Evolutionary conservation across 441 rosid species (phyloP).

Genomic region (Populus trichocarpa): DNA sequence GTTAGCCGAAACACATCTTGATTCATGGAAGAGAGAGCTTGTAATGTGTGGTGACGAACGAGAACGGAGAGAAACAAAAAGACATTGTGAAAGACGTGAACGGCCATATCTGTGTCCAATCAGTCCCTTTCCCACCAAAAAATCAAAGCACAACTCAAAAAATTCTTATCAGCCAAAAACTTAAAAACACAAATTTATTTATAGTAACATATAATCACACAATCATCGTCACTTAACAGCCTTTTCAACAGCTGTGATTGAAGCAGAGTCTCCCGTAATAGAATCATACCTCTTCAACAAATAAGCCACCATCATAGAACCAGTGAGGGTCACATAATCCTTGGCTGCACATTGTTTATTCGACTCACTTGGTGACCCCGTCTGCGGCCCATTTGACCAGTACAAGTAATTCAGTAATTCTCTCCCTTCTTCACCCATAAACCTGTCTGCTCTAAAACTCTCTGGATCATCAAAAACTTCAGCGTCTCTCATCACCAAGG

Average conservation of each 20-base stretch:
- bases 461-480: conserved; percentile 63
- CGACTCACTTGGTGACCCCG: conserved; percentile 48
- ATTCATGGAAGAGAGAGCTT: background rate
- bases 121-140: background rate
- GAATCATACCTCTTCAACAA: conserved; percentile 59
- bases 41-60: background rate
- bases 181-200: background rate
- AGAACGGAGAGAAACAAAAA: background rate
- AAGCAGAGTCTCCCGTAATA: conserved; percentile 32
- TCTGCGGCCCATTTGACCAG: conserved; percentile 94
- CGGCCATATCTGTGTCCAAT: background rate
- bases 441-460: conserved; percentile 65
- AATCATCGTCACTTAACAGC: conserved; percentile 22
- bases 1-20: background rate
- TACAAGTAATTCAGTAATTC: conserved; percentile 53
- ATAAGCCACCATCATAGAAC: conserved; percentile 52
- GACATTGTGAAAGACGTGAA: no score
- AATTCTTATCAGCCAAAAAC: background rate
- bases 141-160: background rate
- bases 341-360: conserved; percentile 84
- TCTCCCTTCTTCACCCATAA: conserved; percentile 36
- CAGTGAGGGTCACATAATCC: conserved; percentile 55
- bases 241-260: conserved; percentile 45
- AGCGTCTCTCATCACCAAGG: conserved; percentile 61
- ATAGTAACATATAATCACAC: background rate